Evolutionary conservation across 192 early-diverging fungal genomes (phyloP), one percentile per base, ranked within the genome.

Genomic region (Entomortierella lignicola): DNA sequence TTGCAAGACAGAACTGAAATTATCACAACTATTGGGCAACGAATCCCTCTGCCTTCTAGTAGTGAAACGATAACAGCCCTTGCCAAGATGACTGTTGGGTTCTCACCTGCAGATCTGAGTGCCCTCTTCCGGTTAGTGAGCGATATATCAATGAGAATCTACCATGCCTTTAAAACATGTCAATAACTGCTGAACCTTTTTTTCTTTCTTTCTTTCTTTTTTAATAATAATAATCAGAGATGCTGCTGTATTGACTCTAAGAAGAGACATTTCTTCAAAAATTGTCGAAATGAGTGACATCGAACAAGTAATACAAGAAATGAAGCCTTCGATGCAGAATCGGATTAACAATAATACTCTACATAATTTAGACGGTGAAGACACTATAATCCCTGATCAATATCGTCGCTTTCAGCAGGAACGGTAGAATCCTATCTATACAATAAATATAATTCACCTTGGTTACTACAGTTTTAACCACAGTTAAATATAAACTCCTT

Each of bases 41-140:
- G 81, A 3, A 87, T 95, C 65, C 84, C 88, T 15, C 62, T 96
- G 0, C 80, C 83, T 0, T 43, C 66, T 8, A 87, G 89, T 48
- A 85, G 91, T 15, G 69, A 86, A 52, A 50, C 90, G 5, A 68
- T 65, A 0, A 12, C 8, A 6, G 0, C 37, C 7, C n/a, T 96
- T 12, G 90, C 94, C 0, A 34, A 63, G 15, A 30, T 65, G 11
- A 94, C 92, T 18, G 87, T 84, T n/a, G 66, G 83, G n/a, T 95
- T 84, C 72, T 92, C 90, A 21, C 93, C 93, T 21, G 94, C 94
- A 4, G 94, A 96, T 75, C 53, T 96, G 55, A 85, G 92, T 53
- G 84, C 74, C 8, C 63, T 95, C 12, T 86, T 89, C 43, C 70
- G 88, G 84, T 86, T 74, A 63, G 58, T 62, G 21, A 26, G 4